Evolutionary conservation across 176 grass and related monocot species (phyloP), one percentile per base, ranked within the genome.

Genomic region (Lolium perenne): DNA sequence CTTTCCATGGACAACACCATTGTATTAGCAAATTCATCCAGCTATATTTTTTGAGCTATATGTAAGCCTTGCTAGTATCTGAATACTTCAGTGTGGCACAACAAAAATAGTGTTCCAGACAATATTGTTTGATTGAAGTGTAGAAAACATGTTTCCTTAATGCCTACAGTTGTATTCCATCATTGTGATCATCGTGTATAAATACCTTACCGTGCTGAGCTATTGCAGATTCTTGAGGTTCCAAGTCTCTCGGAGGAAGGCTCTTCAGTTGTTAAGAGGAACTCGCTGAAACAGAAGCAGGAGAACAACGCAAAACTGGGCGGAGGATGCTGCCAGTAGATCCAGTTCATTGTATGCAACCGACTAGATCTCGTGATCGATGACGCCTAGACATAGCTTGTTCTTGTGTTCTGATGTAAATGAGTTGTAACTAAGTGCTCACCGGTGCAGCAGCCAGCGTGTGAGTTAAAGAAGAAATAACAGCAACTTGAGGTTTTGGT

Each of bases 231-330:
- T 82, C 79, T 98, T 6, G 90, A 93, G 60, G 92, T 98, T 68
- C 94, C 97, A n/a, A 93, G 90, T 66, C 89, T 95, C 26, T 81
- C 91, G 86, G 97, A 92, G 38, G 92, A 96, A 96, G 97, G 92
- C 71, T 94, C 90, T 40, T 93, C 86, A 2, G 90, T 93, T 40
- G 93, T 91, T 25, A 95, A 92, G 88, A 92, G 87, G 86, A 91
- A 92, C 85, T 86, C 80, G 61, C 81, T 99, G 80, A 96, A 96
- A 85, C 97, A 94, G 71, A 94, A 99, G 87, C 92, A 91, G 40
- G 97, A 94, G 68, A 91, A 84, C 32, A 46, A 55, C 46, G 83
- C 85, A 66, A 95, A 80, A 74, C 63, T 68, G n/a, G 82, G 84
- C 45, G 85, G 92, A 32, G 87, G 88, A 10, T 99, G 97, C 47